A percentile compares a stretch with the other conserved stretches of the same genome.
phyloP scores from a whole-genome alignment of 257 asterid genomes.

The Solanum tarijense region DNA sequence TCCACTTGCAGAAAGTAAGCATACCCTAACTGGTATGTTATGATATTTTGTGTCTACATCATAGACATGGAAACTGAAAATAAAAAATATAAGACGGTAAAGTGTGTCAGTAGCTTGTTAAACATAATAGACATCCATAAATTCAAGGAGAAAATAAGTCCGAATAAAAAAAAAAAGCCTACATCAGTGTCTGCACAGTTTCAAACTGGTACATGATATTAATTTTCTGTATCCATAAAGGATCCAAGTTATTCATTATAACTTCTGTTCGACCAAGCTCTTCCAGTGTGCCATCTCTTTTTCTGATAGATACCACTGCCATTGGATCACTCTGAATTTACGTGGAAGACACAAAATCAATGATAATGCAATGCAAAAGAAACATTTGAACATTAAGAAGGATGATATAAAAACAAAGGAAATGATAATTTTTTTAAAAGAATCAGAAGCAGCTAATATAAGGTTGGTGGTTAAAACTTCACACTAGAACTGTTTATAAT shows the following conservation, averaged over 20 bases:
- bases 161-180: slow-evolving; percentile 12
- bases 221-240: slow-evolving; percentile 68
- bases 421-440: background rate
- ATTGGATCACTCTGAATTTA: slow-evolving; percentile 84
- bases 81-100: background rate
- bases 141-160: background rate
- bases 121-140: background rate
- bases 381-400: background rate
- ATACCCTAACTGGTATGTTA: slow-evolving; percentile 62
- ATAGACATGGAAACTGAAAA: slow-evolving; percentile 61
- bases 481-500: background rate
- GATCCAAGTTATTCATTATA: slow-evolving; percentile 60
- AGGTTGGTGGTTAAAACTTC: background rate
- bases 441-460: background rate
- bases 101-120: background rate
- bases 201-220: slow-evolving; percentile 66
- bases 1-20: background rate
- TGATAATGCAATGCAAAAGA: background rate
- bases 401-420: background rate
- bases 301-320: slow-evolving; percentile 63
- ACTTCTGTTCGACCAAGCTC: slow-evolving; percentile 92
- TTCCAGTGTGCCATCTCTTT: slow-evolving; percentile 59
- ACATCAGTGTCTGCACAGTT: slow-evolving; percentile 63
- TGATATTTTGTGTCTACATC: slow-evolving; percentile 68
- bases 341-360: background rate